A percentile compares a stretch with the other conserved stretches of the same genome.
phyloP scores from a whole-genome alignment of 768 basidiomycete species.

The Lyophyllum shimeji region DNA sequence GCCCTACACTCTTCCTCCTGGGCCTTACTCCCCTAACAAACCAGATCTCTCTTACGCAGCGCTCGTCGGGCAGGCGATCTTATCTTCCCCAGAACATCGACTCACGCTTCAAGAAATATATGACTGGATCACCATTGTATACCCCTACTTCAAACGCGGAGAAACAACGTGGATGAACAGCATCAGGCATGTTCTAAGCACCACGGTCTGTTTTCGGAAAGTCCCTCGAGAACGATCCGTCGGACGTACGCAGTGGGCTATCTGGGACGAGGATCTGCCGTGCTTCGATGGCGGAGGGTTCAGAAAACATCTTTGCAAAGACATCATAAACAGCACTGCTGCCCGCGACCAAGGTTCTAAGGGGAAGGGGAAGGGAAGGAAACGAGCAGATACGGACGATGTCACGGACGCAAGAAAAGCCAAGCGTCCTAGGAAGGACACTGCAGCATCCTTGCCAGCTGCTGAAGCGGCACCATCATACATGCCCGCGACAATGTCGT shows the following conservation, averaged over 20 bases:
- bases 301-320: constrained; percentile 59
- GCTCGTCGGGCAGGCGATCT: constrained; percentile 91
- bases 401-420: constrained; percentile 39
- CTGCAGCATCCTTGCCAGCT: constrained; percentile 18
- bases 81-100: constrained; percentile 79
- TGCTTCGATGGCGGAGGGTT: constrained; percentile 87
- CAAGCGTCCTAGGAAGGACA: constrained; percentile 48
- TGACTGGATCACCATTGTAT: constrained; percentile 91
- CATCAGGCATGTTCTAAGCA: constrained; percentile 93
- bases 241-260: constrained; percentile 86
- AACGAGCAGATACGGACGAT: constrained; percentile 38
- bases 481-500: constrained; percentile 25
- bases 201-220: constrained; percentile 90
- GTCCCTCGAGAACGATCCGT: constrained; percentile 72
- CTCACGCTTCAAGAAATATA: constrained; percentile 96
- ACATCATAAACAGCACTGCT: constrained; percentile 37
- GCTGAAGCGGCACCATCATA: constrained; percentile 21
- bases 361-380: constrained; percentile 34
- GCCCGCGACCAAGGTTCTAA: constrained; percentile 30
- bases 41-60: constrained; percentile 93
- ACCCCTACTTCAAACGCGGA: constrained; percentile 89
- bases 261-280: constrained; percentile 77
- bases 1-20: constrained; percentile 79
- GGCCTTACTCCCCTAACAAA: constrained; percentile 77
- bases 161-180: constrained; percentile 99